Conservation (phyloP, 768 basidiomycete genomes). For the Leccinellum albellum region DNA sequence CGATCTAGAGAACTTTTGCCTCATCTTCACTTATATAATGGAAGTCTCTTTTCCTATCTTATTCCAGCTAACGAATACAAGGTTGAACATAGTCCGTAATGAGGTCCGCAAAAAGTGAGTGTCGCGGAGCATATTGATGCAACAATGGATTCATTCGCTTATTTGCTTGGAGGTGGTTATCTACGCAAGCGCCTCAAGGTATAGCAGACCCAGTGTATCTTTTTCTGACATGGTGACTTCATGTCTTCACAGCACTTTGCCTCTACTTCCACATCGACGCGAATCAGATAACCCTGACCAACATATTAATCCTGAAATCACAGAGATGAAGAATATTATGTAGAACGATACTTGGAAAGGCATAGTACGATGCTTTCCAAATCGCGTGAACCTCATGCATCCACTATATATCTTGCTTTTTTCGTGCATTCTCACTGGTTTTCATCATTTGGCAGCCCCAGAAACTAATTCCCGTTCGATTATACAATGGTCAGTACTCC, state of each 20-base stretch:
- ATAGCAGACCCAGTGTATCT: background rate
- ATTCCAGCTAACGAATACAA: constrained; percentile 2
- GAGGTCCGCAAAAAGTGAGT: constrained; percentile 52
- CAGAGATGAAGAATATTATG: constrained; percentile 44
- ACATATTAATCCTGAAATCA: constrained; percentile 14
- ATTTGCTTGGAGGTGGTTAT: constrained; percentile 3
- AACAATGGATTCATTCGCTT: background rate
- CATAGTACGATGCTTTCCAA: constrained; percentile 39
- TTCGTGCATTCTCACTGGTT: constrained; percentile 3
- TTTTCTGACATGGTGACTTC: background rate
- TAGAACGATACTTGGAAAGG: constrained; percentile 50
- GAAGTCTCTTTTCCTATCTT: background rate
- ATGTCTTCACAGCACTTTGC: background rate
- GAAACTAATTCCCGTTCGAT: constrained; percentile 80
- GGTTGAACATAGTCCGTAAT: constrained; percentile 39
- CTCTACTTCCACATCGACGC: background rate
- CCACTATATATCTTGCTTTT: too few species aligned
- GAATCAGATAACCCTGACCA: background rate
- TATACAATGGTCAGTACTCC: constrained; percentile 46
- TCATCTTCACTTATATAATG: too few species aligned
- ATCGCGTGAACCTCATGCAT: constrained; percentile 37
- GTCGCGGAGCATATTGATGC: background rate
- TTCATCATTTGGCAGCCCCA: constrained; percentile 40
- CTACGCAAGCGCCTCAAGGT: constrained; percentile 18
- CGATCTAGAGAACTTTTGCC: too few species aligned